Evolutionary conservation across 2,329 filamentous ascomycete genomes (phyloP).

Genomic region (Penicillium sp.): DNA sequence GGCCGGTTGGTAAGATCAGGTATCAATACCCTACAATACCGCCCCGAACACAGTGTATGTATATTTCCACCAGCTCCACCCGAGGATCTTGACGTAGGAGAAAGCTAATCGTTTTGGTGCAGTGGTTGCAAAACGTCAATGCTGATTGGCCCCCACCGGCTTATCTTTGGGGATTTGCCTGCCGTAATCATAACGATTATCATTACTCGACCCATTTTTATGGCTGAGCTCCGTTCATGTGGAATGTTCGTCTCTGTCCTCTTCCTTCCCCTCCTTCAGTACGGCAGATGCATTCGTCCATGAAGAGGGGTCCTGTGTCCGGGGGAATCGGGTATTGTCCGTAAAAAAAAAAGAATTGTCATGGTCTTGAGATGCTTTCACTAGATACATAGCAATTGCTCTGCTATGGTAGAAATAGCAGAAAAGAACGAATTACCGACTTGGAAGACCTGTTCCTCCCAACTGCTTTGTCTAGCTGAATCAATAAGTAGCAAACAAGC

Average conservation of each 20-base stretch:
- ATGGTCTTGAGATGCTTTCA: neutral
- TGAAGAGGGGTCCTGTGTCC: neutral
- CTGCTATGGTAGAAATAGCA: neutral
- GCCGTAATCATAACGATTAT: slow-evolving; percentile 28
- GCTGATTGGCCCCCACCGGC: slow-evolving; percentile 33
- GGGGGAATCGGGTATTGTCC: neutral
- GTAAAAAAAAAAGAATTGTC: neutral
- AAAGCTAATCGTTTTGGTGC: slow-evolving; percentile 37
- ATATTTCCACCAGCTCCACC: slow-evolving; percentile 3
- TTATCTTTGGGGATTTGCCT: slow-evolving; percentile 34
- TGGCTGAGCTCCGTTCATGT: slow-evolving; percentile 6
- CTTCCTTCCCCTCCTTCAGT: slow-evolving; percentile 1
- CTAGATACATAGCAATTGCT: neutral
- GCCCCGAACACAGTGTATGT: neutral
- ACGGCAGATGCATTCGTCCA: slow-evolving; percentile 13
- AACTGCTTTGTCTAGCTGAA: neutral
- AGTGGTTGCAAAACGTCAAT: slow-evolving; percentile 29
- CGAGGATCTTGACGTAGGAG: slow-evolving; percentile 38
- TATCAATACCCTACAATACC: slow-evolving; percentile 8
- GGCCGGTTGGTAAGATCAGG: neutral
- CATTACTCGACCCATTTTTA: slow-evolving; percentile 20
- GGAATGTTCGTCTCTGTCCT: slow-evolving; percentile 14
- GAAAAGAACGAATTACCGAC: neutral
- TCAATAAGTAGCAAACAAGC: neutral
- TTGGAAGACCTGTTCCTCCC: neutral